Conservation (phyloP, 768 basidiomycete genomes). For the Antrodiella citrinella region DNA sequence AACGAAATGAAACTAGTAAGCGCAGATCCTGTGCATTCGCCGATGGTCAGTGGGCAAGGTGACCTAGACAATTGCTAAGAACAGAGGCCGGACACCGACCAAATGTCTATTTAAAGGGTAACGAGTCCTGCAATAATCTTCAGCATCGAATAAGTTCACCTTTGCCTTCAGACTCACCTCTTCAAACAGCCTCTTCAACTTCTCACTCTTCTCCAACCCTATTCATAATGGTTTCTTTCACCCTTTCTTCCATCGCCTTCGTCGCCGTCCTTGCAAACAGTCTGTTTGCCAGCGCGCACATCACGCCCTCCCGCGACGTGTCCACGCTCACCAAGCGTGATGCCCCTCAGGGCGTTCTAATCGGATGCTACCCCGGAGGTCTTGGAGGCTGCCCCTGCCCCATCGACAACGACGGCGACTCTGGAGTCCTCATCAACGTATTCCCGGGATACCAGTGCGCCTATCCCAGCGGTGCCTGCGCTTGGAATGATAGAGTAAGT, state of each 20-base stretch:
- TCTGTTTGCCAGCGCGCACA: not conserved
- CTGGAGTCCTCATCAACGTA: slow-evolving; percentile 12
- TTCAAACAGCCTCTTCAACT: not conserved
- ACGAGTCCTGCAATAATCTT: not conserved
- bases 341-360: not conserved
- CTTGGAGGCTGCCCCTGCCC: slow-evolving; percentile 10
- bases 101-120: not conserved
- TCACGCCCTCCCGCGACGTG: not conserved
- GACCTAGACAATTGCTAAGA: not conserved
- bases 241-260: not conserved
- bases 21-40: not conserved
- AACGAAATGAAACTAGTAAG: not conserved
- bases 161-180: not conserved
- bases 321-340: not conserved
- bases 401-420: slow-evolving; percentile 5
- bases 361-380: slow-evolving; percentile 7
- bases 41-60: not conserved
- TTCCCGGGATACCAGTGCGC: slow-evolving; percentile 13
- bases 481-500: slow-evolving; percentile 10
- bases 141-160: not conserved
- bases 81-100: not conserved
- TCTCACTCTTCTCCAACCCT: not conserved
- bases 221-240: not conserved
- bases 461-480: slow-evolving; percentile 11
- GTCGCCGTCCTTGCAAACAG: not conserved